Evolutionary conservation across 441 rosid species (phyloP), one percentile per base, ranked within the genome.

Genomic region (Manihot esculenta): DNA sequence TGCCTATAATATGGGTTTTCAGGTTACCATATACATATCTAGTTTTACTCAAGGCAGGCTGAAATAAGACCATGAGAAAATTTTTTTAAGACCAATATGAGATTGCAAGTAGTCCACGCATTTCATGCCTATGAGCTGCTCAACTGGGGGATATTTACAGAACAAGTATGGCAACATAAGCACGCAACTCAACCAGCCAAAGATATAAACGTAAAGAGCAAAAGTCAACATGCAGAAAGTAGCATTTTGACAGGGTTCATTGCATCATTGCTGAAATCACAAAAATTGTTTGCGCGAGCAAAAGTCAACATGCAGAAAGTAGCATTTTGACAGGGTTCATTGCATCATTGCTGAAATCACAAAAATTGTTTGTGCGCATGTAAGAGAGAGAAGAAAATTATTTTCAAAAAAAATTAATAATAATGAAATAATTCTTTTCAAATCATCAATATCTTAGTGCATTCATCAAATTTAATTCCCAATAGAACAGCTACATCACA

Each of bases 51-150:
- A 53, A 5, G 27, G 30, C 30, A 47, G 20, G 20, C n/a, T 5
- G 10, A n/a, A 2, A 3, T 30, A 30, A 47, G 48, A 41, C 30
- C 27, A 72, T n/a, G 44, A 47, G 2, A 54, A 44, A 10, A 51
- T 41, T 35, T 18, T n/a, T 14, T 30, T 27, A 50, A 2, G 38
- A n/a, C 38, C 30, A 47, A 41, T 50, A 23, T 61, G 12, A 27
- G 73, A 33, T 56, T 50, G 51, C 60, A 68, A 57, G 49, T 72
- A 26, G 30, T 35, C 44, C 50, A 64, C 41, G 24, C 26, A 45
- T 38, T 33, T 44, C 17, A 62, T 17, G 51, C 26, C 45, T 10
- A 9, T 24, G 21, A 56, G 42, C 42, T 38, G 42, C 33, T 38
- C 9, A 38, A 20, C 56, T n/a, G 21, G 56, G 33, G 58, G 18